Conservation (phyloP, 495 filamentous ascomycete species). For the Neurospora sp. region DNA sequence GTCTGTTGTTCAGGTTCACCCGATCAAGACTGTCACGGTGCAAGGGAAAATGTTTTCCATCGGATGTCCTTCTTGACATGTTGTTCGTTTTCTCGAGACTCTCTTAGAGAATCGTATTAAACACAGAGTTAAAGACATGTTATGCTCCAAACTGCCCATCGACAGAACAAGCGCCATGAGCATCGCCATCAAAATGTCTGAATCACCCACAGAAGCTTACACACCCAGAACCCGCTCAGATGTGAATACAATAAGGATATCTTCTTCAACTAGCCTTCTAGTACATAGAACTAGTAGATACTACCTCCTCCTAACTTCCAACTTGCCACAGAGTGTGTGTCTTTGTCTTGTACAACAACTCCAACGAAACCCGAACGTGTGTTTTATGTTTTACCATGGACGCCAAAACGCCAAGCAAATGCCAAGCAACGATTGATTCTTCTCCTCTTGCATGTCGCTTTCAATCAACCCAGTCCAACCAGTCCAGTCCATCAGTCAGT, state of each 20-base stretch:
- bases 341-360: background rate
- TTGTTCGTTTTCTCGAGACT: background rate
- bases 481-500: conserved; percentile 6
- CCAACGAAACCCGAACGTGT: background rate
- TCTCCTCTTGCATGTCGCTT: conserved; percentile 6
- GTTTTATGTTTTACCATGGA: conserved; percentile 5
- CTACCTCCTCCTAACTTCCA: background rate
- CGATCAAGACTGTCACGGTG: background rate
- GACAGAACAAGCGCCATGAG: background rate
- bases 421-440: background rate
- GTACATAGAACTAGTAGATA: background rate
- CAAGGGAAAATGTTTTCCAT: background rate
- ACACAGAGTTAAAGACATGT: background rate
- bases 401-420: conserved; percentile 16
- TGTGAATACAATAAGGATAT: background rate
- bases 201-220: background rate
- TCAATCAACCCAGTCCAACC: background rate
- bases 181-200: background rate
- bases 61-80: background rate
- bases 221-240: background rate
- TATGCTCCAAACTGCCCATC: background rate
- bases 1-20: background rate
- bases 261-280: background rate
- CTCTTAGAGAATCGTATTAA: background rate
- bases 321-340: background rate